phyloP scores from a whole-genome alignment of 768 basidiomycete genomes.

The Neoboletus subvelutipes region DNA sequence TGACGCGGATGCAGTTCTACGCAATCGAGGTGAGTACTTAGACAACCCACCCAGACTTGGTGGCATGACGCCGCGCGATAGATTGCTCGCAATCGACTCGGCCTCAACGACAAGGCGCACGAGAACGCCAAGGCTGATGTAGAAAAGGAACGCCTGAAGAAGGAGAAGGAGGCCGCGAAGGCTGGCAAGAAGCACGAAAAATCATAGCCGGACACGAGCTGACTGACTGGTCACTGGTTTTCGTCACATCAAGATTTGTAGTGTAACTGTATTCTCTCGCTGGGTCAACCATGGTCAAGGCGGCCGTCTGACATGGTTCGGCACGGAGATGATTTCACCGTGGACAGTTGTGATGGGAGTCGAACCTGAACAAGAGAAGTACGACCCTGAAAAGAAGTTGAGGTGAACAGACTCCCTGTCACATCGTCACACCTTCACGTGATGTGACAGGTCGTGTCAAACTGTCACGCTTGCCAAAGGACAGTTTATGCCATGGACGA shows the following conservation, averaged over 20 bases:
- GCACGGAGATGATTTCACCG: slow-evolving; percentile 17
- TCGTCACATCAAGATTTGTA: neutral
- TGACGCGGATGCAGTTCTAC: slow-evolving; percentile 65
- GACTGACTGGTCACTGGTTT: neutral
- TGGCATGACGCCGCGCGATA: slow-evolving; percentile 29
- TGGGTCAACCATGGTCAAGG: neutral
- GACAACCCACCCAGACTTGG: slow-evolving; percentile 9
- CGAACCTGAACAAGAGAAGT: slow-evolving; percentile 5
- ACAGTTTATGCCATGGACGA: slow-evolving; percentile 16
- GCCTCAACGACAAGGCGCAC: slow-evolving; percentile 86
- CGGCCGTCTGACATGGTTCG: neutral
- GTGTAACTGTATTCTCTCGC: neutral
- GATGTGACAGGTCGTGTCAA: slow-evolving; percentile 29
- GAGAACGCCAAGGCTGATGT: slow-evolving; percentile 73
- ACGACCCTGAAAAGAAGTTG: slow-evolving; percentile 1
- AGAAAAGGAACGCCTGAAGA: slow-evolving; percentile 52
- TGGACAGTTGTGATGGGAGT: slow-evolving; percentile 10
- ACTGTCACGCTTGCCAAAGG: slow-evolving; percentile 14
- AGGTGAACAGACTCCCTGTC: neutral
- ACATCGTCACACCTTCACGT: slow-evolving; percentile 18
- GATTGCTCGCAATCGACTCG: slow-evolving; percentile 90
- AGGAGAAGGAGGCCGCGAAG: slow-evolving; percentile 55
- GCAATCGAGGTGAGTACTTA: slow-evolving; percentile 70
- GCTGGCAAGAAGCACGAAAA: slow-evolving; percentile 34
- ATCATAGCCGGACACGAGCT: slow-evolving; percentile 20